A percentile compares a stretch with the other conserved stretches of the same genome.
phyloP scores from a whole-genome alignment of 768 basidiomycete genomes.

The Psilocybe cubensis region DNA sequence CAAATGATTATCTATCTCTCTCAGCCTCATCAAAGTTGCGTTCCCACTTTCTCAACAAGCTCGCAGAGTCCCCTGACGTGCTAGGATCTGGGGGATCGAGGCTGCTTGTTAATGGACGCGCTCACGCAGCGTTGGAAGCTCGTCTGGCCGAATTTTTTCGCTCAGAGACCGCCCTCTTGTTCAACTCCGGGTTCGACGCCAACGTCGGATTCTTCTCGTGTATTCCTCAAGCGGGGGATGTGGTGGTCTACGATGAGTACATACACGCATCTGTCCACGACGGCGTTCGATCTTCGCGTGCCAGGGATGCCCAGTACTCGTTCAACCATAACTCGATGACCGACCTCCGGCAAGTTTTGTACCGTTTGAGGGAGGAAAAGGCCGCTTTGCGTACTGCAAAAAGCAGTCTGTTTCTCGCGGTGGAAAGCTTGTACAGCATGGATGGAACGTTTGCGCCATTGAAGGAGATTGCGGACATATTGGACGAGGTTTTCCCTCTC shows the following conservation, averaged over 20 bases:
- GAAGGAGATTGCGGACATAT: slow-evolving; percentile 57
- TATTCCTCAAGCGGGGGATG: slow-evolving; percentile 78
- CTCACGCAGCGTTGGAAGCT: slow-evolving; percentile 73
- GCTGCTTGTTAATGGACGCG: slow-evolving; percentile 75
- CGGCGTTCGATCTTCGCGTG: slow-evolving; percentile 74
- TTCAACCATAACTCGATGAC: slow-evolving; percentile 78
- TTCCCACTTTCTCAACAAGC: slow-evolving; percentile 55
- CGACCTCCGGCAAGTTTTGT: slow-evolving; percentile 50
- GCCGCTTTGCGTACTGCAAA: slow-evolving; percentile 40
- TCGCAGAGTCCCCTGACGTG: slow-evolving; percentile 54
- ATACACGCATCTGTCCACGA: slow-evolving; percentile 94
- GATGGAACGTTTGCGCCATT: slow-evolving; percentile 91
- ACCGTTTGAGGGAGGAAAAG: slow-evolving; percentile 39
- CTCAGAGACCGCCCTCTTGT: slow-evolving; percentile 69
- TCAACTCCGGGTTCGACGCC: slow-evolving; percentile 94
- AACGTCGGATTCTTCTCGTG: slow-evolving; percentile 87
- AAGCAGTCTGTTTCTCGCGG: slow-evolving; percentile 71
- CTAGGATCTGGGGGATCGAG: slow-evolving; percentile 90
- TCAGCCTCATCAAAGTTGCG: slow-evolving; percentile 62
- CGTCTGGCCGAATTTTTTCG: slow-evolving; percentile 69
- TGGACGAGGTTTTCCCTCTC: slow-evolving; percentile 63
- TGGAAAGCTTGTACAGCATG: slow-evolving; percentile 95
- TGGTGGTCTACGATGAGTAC: slow-evolving; percentile 81
- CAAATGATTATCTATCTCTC: slow-evolving; percentile 93
- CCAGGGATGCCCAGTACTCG: slow-evolving; percentile 34